A percentile compares a stretch with the other conserved stretches of the same genome.
phyloP scores from a whole-genome alignment of 106 monocot species.

The Dioscorea alata region DNA sequence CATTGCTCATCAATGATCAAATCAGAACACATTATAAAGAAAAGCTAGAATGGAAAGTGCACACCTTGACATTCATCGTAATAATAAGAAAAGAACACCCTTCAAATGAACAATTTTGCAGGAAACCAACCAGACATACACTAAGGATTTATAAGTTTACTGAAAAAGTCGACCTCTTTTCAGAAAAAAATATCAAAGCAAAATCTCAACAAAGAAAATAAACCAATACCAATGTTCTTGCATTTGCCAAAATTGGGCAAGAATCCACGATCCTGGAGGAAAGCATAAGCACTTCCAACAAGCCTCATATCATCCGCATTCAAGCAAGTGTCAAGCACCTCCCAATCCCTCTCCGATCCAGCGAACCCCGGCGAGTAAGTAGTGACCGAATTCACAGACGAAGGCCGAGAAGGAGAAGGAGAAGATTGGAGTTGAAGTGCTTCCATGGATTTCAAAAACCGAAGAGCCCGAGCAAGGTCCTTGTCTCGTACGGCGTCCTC shows the following conservation, averaged over 20 bases:
- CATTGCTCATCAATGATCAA: too few relatives aligned
- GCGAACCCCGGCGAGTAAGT: conserved; percentile 9
- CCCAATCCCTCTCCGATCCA: conserved; percentile 83
- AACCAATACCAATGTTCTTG: conserved; percentile 56
- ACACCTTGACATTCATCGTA: too few relatives aligned
- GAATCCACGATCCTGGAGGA: conserved; percentile 64
- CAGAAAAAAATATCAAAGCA: too few relatives aligned
- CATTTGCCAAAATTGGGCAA: conserved; percentile 75
- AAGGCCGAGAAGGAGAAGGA: background rate
- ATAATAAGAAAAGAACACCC: too few relatives aligned
- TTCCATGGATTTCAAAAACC: conserved; percentile 60
- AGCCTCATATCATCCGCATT: conserved; percentile 97
- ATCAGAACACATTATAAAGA: too few relatives aligned
- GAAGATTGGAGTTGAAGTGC: conserved; percentile 2
- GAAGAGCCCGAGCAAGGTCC: conserved; percentile 90
- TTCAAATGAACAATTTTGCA: too few relatives aligned
- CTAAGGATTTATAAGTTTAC: too few relatives aligned
- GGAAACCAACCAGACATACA: too few relatives aligned
- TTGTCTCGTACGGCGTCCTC: conserved; percentile 90
- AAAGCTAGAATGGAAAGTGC: too few relatives aligned
- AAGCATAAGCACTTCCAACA: conserved; percentile 69
- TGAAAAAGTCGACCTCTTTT: too few relatives aligned
- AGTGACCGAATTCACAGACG: conserved; percentile 2
- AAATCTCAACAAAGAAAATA: too few relatives aligned
- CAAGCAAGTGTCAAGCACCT: conserved; percentile 88